Evolutionary conservation across 2,329 filamentous ascomycete genomes (phyloP).

Genomic region (Nigrograna mackinnonii): DNA sequence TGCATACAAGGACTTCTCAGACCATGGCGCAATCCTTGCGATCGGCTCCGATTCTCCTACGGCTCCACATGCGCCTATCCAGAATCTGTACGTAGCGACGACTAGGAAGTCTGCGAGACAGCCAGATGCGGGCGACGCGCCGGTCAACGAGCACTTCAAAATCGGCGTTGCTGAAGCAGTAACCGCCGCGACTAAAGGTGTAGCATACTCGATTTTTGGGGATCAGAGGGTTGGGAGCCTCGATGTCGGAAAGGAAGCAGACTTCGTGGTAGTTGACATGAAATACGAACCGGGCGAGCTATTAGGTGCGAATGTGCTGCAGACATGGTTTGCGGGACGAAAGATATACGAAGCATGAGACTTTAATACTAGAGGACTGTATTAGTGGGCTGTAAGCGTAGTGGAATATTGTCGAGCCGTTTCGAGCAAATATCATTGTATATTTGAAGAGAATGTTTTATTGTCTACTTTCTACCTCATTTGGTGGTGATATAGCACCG

Average conservation of each 20-base stretch:
- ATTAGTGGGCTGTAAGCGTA: too few relatives aligned
- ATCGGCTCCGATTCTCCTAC: constrained; percentile 65
- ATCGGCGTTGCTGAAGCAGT: constrained; percentile 59
- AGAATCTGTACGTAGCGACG: constrained; percentile 63
- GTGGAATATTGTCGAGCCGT: too few relatives aligned
- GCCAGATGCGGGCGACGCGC: constrained; percentile 40
- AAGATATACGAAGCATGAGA: constrained; percentile 20
- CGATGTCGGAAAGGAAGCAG: constrained; percentile 57
- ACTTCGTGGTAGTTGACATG: constrained; percentile 61
- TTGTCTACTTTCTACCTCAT: too few relatives aligned
- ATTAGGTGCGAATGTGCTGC: constrained; percentile 48
- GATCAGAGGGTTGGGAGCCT: constrained; percentile 59
- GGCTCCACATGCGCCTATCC: constrained; percentile 58
- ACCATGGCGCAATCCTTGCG: constrained; percentile 56
- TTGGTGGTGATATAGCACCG: too few relatives aligned
- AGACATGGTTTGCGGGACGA: constrained; percentile 60
- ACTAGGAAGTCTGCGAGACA: constrained; percentile 60
- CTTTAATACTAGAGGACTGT: not conserved
- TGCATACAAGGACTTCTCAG: constrained; percentile 65
- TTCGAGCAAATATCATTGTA: too few relatives aligned
- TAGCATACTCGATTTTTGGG: constrained; percentile 62
- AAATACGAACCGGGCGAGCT: constrained; percentile 53
- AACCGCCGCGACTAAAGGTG: constrained; percentile 57
- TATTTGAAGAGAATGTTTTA: too few relatives aligned
- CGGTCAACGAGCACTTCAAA: constrained; percentile 58